Percentiles rank a stretch among this genome's conserved stretches.
These are phyloP conservation scores for Ceratonia siliqua DNA, from an alignment of 306 rosid species.

Conservation along the genomic window DNA sequence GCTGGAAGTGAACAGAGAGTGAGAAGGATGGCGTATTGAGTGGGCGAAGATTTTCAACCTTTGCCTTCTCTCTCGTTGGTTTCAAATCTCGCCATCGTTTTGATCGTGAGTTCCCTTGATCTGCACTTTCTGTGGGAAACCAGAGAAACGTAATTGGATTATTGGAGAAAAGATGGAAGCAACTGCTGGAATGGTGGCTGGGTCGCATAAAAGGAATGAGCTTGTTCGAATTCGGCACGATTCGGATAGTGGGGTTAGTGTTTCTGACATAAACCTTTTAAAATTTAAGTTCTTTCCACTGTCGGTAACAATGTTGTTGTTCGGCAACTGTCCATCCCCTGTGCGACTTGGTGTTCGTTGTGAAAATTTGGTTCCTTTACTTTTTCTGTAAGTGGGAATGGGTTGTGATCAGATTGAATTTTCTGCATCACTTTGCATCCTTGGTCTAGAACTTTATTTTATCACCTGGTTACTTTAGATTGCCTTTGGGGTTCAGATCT, in stretches of 20 bases:
- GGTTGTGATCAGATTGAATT: not conserved
- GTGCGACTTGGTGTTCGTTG: not conserved
- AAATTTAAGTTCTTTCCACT: not conserved
- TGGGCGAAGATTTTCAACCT: constrained; percentile 43
- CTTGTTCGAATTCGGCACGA: constrained; percentile 80
- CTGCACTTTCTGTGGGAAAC: not conserved
- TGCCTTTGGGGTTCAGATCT: constrained; percentile 28
- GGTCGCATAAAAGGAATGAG: constrained; percentile 71
- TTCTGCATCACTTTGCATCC: not conserved
- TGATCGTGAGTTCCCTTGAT: constrained; percentile 1
- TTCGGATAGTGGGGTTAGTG: constrained; percentile 69
- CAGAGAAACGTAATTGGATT: not conserved
- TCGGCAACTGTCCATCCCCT: not conserved
- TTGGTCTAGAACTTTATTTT: not conserved
- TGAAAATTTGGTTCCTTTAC: not conserved
- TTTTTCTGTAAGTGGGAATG: not conserved
- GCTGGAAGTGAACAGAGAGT: constrained; percentile 20
- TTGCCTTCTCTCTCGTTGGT: not conserved
- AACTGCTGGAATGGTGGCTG: constrained; percentile 75
- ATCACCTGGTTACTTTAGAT: not conserved
- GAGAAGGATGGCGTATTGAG: constrained; percentile 47
- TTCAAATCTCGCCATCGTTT: not conserved
- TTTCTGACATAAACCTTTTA: not conserved
- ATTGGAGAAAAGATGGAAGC: constrained; percentile 55
- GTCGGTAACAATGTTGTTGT: not conserved